Base-by-base conservation (phyloP, 495 filamentous ascomycete genomes). In the Annulohypoxylon moriforme region DNA sequence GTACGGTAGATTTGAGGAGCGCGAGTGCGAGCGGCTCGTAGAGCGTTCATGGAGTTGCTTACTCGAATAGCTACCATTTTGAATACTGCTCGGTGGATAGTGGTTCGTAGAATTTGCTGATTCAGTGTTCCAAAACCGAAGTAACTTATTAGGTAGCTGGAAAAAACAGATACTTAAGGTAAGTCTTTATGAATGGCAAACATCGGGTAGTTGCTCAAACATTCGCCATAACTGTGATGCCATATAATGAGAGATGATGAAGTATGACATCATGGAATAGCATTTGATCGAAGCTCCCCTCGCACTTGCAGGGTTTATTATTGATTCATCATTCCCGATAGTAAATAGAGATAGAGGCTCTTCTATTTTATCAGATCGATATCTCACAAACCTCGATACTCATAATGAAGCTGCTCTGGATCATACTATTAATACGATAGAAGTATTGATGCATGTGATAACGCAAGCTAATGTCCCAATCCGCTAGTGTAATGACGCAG, bases 11-110 rank as follows among this genome's bases (percentile, higher is more conserved):
- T 34, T 64, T 50, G 71, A 46, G 74, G 71, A 58, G 63, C 47
- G 25, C 70, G 65, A 20, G 59, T 65, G 27, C 73, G 68, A 18
- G 69, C 46, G 36, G 62, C 68, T 57, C 73, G 61, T 29, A 76
- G 18, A 52, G 59, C 63, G 61, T 59, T 73, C 27, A 75, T 9
- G 16, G 73, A 60, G 50, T 64, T 70, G 22, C 40, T 58, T 20
- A 76, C 50, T 29, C 76, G 73, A 65, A 72, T 63, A 42, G 64
- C 68, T 9, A 62, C 68, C 76, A 77, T 77, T 59, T 25, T 73
- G 69, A 63, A 29, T 33, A 27, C n/a, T n/a, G n/a, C n/a, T n/a
- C n/a, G 34, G 25, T 38, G 11, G 10, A 4, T 40, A 1, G 14
- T 40, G 36, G 11, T 40, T 40, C 11, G n/a, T 1, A 16, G n/a